Evolutionary conservation across 176 grass and related monocot species (phyloP), one percentile per base, ranked within the genome.

Genomic region (Raddia distichophylla): DNA sequence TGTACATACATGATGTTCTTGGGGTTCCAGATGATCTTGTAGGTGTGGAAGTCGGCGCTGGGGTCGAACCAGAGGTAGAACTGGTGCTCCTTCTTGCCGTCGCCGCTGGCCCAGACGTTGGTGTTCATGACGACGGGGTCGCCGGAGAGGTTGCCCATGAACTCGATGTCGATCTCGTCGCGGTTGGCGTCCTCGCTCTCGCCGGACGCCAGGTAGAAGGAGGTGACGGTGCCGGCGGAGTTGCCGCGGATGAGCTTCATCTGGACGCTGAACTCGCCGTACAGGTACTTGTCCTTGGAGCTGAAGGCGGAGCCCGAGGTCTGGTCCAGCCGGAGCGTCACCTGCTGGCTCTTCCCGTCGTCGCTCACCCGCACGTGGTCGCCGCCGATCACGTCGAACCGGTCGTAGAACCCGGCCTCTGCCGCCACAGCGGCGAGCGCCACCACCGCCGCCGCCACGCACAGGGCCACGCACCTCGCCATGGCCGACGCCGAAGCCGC

Each of bases 51-150:
- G 15, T 81, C 87, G 48, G 72, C 65, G 50, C 72, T 6, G 1
- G 87, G 87, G 72, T 89, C 83, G 78, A 85, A 89, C 87, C 87
- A 89, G 3, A 89, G 87, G 83, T 89, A 82, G 72, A 89, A 89
- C 78, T 89, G 87, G 32, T 82, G 87, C 82, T 89, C 87, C 78
- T 85, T 89, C 71, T 71, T 71, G 57, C 87, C 87, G 72, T 89
- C 87, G 40, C 87, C 83, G 56, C 42, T 72, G 65, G 83, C 78
- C 87, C 87, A 89, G 0, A 89, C 87, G 72, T 89, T 89, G 58
- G 87, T 89, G 87, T 81, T 89, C 49, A 89, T 84, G 9, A 85
- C 87, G 3, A 60, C 55, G 0, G 87, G 82, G 0, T 59, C 0
- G 3, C 87, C 87, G 6, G 8, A 65, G 0, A 2, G 0, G 72